Evolutionary conservation across 2,329 filamentous ascomycete genomes (phyloP).

Genomic region (Alternaria sp.): DNA sequence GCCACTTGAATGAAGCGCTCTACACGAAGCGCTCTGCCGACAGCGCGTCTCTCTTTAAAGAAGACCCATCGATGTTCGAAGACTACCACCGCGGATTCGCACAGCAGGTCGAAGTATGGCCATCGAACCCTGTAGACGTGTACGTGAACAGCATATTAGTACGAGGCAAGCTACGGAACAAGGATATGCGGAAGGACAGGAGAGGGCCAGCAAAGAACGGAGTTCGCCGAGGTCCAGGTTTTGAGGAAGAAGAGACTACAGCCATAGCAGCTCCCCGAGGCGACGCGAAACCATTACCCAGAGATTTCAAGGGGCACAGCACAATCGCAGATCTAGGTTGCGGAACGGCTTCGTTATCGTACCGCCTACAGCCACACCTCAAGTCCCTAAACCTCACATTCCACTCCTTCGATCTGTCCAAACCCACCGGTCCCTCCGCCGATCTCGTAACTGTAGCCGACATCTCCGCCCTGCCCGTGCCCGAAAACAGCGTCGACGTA

Average conservation of each 20-base stretch:
- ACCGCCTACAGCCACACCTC: slow-evolving; percentile 69
- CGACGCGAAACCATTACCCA: slow-evolving; percentile 66
- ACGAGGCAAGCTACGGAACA: slow-evolving; percentile 66
- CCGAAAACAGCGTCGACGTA: slow-evolving; percentile 79
- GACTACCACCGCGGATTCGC: slow-evolving; percentile 98
- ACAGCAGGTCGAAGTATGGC: slow-evolving; percentile 94
- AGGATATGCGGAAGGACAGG: slow-evolving; percentile 52
- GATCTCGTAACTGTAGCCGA: slow-evolving; percentile 86
- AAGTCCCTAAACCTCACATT: slow-evolving; percentile 76
- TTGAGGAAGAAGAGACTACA: slow-evolving; percentile 19
- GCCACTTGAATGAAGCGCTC: slow-evolving; percentile 94
- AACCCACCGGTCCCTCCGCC: slow-evolving; percentile 73
- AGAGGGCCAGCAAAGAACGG: slow-evolving; percentile 49
- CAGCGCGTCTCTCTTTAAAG: slow-evolving; percentile 81
- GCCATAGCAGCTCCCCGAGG: slow-evolving; percentile 23
- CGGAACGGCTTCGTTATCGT: slow-evolving; percentile 84
- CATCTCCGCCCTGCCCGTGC: slow-evolving; percentile 81
- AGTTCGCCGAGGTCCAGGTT: slow-evolving; percentile 24
- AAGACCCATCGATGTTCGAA: slow-evolving; percentile 89
- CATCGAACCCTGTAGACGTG: slow-evolving; percentile 90
- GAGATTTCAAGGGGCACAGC: slow-evolving; percentile 71
- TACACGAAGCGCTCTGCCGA: slow-evolving; percentile 90
- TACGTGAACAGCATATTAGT: slow-evolving; percentile 77
- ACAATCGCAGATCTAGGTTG: slow-evolving; percentile 92
- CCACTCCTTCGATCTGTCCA: slow-evolving; percentile 86